Evolutionary conservation across 768 basidiomycete genomes (phyloP), one percentile per base, ranked within the genome.

Genomic region (Paxillus involutus): DNA sequence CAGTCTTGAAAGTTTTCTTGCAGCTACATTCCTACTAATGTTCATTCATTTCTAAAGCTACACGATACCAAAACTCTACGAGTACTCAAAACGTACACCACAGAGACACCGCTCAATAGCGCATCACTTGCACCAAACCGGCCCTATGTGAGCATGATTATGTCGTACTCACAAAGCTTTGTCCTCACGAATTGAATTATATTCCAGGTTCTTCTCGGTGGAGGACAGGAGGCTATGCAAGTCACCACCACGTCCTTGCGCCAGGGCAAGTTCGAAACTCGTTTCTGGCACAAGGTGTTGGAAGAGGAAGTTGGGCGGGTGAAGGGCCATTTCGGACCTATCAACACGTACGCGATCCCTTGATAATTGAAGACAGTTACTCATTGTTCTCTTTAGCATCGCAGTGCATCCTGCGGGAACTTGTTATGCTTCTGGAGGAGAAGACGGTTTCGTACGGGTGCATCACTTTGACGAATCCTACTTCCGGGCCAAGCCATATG

Each of bases 301-400:
- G 94, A 96, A 72, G 94, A 97, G 76, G 96, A 98, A 70, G 89
- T 98, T 50, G 94, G 96, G 16, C 85, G 95, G 11, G 95, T 99
- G 41, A 95, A 94, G 70, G 97, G 97, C 12, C 96, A 98, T 71
- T 99, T 98, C 66, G 93, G 93, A 9, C 93, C 94, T 41, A 86
- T 95, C 73, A 95, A 96, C 73, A 94, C 94, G 94, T 97, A 64
- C 61, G 93, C 84, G 19, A 13, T 45, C 40, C 47, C 14, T 32
- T 46, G 32, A 10, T 17, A 21, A 11, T 39, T 32, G n/a, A 19
- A 49, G 11, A 24, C n/a, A 13, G 37, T 36, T 55, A 16, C 47
- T 58, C 29, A 60, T 48, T 49, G 52, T 10, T 48, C 47, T 32
- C 24, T 56, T 54, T 63, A 98, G 94, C 4, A 88, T 99, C 57